Base-by-base conservation (phyloP, 371 early-diverging fungal genomes). In the Coemansia sp. region DNA sequence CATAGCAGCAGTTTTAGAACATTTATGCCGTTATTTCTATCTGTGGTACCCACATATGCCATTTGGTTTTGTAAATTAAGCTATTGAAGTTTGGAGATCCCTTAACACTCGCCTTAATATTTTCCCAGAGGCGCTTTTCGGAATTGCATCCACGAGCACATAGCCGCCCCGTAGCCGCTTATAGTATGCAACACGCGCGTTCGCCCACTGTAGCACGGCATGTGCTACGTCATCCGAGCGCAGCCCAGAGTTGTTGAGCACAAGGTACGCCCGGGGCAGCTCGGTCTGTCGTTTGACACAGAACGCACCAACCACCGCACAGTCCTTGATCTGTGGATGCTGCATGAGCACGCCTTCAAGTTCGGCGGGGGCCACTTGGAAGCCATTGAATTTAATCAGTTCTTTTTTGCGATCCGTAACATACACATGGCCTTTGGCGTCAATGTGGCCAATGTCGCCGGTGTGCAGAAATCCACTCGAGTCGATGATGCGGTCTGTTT, bases 151-250 rank as follows among this genome's bases (percentile, higher is more conserved):
- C 3, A 89, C 82, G 66, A 92, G 84, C 7, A 79, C 80, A n/a
- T 91, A 85, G 0, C 94, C 95, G 7, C 93, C 95, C 21, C 92
- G 82, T 53, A 95, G 72, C 59, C 84, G 78, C 79, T 94, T 94
- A 82, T 92, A 84, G 8, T 82, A 80, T 0, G 91, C 88, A 0
- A 91, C 89, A n/a, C 83, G 74, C 0, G 63, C 69, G 22, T 83
- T 82, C 8, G 92, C 83, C 82, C 84, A 90, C 6, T 80, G 69
- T 18, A 73, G 64, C 18, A 95, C 82, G 14, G 34, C 14, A n/a
- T 34, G 6, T 8, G 57, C 57, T 8, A 13, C 34, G 27, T 56
- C 21, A 16, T 56, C 57, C 10, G 21, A 8, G 21, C 18, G 4
- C 18, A 61, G 57, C 59, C 59, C 48, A n/a, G 72, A 10, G 40